Evolutionary conservation across 1,284 basidiomycete species (phyloP), one percentile per base, ranked within the genome.

Genomic region (Bothia castanella): DNA sequence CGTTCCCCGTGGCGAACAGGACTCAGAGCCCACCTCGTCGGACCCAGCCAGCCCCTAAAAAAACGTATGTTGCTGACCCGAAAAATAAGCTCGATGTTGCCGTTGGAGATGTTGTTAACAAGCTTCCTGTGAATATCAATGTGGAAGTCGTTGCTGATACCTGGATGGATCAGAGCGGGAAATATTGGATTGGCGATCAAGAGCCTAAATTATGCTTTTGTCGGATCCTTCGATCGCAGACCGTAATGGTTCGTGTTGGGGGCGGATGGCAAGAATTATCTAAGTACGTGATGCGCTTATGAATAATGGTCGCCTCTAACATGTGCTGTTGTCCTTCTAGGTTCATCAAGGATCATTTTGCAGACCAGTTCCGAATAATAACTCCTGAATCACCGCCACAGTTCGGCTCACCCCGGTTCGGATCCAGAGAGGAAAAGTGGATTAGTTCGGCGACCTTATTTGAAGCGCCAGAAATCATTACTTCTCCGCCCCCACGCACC

Each of bases 251-350:
- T 36, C 82, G 92, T 53, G 90, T 95, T 16, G 92, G 93, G 27
- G 93, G 93, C 40, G 93, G 93, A n/a, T 96, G 93, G 93, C 74
- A 82, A 48, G 92, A 95, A 67, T 70, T 96, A 51, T 91, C 89
- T 12, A 92, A 83, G 91, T 92, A 67, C 52, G 84, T 75, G 35
- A 35, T 23, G 16, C 17, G 42, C 35, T 44, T 20, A 10, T 37
- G 38, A 30, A 37, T 32, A 34, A 30, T 44, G 42, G 45, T 23
- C 50, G 1, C 17, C 9, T 19, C 36, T 25, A 14, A 21, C n/a
- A 37, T 30, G 19, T 10, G 8, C 47, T 47, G 42, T 67, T 43
- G 31, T 51, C 25, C 42, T 56, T 49, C 49, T 50, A 92, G 92
- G 65, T 94, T 94, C 69, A 86, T 94, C 55, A 79, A 84, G 58